Evolutionary conservation across 805 yeast species (phyloP), one percentile per base, ranked within the genome.

Genomic region (Myxozyma nipponensis): DNA sequence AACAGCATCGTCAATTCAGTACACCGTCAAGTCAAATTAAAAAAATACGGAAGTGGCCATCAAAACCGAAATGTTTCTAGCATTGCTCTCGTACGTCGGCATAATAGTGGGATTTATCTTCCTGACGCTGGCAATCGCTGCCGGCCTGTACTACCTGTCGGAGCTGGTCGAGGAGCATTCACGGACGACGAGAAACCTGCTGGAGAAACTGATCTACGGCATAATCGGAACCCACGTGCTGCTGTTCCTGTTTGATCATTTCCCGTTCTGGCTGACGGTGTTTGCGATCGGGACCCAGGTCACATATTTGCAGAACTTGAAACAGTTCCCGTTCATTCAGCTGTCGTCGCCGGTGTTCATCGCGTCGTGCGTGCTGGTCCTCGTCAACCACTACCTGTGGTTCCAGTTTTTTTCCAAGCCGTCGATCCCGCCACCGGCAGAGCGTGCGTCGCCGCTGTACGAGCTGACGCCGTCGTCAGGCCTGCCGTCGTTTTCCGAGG

Each of bases 91-190:
- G 1, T 75, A 78, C 48, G 64, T 75, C 2, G 93, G 93, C 15
- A 71, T 78, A 1, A 66, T 79, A 0, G 62, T 75, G 0, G 93
- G 90, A 2, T 83, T 84, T 59, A 60, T 78, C 1, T 76, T 79
- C 49, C 71, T 81, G 46, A 81, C 85, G 0, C 69, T 82, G 30
- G 77, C 75, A 10, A 70, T 73, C n/a, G 97, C 98, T 0, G 86
- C 95, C 1, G 98, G 96, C 0, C 72, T 93, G 30, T 93, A 89
- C 72, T 90, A 89, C 62, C 73, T 91, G 35, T 86, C 95, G 6
- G 98, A 93, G 65, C 70, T 89, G 28, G 95, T 93, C 15, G 98
- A 93, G 65, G 97, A 90, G 63, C 91, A 93, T 66, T 78, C 95
- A 0, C 93, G 86, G 56, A 81, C 89, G 43, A 86, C 98, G 9